These are phyloP conservation scores for Obba rivulosa DNA, from an alignment of 768 basidiomycete species.

Conservation along the genomic window DNA sequence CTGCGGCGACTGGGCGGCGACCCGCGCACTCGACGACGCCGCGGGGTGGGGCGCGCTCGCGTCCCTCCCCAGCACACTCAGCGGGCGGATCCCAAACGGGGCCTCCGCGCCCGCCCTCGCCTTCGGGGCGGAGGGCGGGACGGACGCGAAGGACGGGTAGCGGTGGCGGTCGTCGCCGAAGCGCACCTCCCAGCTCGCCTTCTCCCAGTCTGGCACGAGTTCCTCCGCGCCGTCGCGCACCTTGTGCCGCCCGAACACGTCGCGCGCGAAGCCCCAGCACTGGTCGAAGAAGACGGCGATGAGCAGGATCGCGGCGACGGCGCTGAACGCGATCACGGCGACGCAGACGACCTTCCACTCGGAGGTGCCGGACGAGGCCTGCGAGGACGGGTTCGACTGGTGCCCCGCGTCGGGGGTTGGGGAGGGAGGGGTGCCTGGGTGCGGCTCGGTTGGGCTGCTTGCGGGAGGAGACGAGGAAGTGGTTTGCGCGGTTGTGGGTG, in stretches of 20 bases:
- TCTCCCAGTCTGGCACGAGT: slow-evolving; percentile 61
- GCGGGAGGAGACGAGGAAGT: background rate
- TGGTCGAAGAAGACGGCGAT: slow-evolving; percentile 66
- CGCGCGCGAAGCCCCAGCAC: slow-evolving; percentile 58
- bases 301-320: slow-evolving; percentile 50
- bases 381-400: background rate
- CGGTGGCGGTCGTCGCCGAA: slow-evolving; percentile 18
- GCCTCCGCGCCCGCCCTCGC: too few species aligned
- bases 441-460: too few species aligned
- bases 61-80: too few species aligned
- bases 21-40: too few species aligned
- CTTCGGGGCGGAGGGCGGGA: slow-evolving; percentile 10
- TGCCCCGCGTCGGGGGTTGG: background rate
- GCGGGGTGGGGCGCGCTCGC: too few species aligned
- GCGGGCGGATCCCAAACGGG: too few species aligned
- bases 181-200: slow-evolving; percentile 50
- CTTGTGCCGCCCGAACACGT: slow-evolving; percentile 36
- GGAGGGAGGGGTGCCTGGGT: background rate
- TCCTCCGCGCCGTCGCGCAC: slow-evolving; percentile 38
- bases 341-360: slow-evolving; percentile 72
- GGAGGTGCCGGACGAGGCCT: slow-evolving; percentile 29
- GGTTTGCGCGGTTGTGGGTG: background rate
- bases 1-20: too few species aligned
- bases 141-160: slow-evolving; percentile 25
- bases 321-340: slow-evolving; percentile 55